Evolutionary conservation across 2,329 filamentous ascomycete species (phyloP).

Genomic region (Cercospora brassicicola): DNA sequence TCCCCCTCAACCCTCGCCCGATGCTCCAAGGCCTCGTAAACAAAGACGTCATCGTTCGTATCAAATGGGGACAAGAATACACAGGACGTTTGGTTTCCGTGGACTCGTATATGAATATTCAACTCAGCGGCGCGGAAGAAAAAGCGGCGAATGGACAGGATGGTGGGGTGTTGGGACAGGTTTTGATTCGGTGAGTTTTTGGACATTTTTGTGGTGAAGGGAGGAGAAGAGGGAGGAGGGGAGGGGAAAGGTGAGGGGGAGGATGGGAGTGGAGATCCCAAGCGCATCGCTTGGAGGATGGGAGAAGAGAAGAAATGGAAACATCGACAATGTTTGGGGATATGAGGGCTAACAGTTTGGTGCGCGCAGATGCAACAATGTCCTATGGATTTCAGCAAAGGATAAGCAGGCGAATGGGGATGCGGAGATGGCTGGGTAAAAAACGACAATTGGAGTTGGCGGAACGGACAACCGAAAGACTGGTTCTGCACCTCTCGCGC

Average conservation of each 20-base stretch:
- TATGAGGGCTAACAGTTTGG: too few species aligned
- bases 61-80: slow-evolving; percentile 99
- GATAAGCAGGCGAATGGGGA: slow-evolving; percentile 39
- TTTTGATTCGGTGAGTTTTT: too few species aligned
- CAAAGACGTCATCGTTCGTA: slow-evolving; percentile 83
- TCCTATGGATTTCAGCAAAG: slow-evolving; percentile 76
- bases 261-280: too few species aligned
- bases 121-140: slow-evolving; percentile 86
- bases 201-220: too few species aligned
- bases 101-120: slow-evolving; percentile 99
- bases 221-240: too few species aligned
- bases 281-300: too few species aligned
- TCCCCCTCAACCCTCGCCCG: slow-evolving; percentile 93
- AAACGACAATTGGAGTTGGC: too few species aligned
- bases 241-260: too few species aligned
- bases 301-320: too few species aligned
- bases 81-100: slow-evolving; percentile 88
- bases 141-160: slow-evolving; percentile 78
- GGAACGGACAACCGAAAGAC: too few species aligned
- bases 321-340: too few species aligned
- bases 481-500: background rate
- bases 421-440: slow-evolving; percentile 26
- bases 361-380: slow-evolving; percentile 93
- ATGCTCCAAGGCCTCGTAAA: slow-evolving; percentile 95
- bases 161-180: slow-evolving; percentile 81